Conservation (phyloP, 805 yeast species). For the Debaryomyces castellii region DNA sequence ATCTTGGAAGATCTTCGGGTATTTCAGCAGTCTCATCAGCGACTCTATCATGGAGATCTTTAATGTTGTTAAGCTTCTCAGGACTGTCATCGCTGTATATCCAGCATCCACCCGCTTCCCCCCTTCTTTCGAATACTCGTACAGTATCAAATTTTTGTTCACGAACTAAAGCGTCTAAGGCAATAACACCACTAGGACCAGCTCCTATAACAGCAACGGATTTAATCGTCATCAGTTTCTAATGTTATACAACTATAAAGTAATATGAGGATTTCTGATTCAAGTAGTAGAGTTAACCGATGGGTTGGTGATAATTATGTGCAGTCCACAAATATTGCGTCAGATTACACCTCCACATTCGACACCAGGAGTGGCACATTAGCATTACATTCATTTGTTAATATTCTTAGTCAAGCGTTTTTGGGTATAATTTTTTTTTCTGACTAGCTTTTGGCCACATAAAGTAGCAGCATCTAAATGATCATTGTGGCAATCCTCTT, state of each 20-base stretch:
- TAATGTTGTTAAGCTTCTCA: slow-evolving; percentile 13
- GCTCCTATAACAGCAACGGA: slow-evolving; percentile 48
- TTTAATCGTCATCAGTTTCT: slow-evolving; percentile 9
- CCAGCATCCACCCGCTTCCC: slow-evolving; percentile 46
- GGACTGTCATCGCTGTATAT: slow-evolving; percentile 25
- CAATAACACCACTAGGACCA: slow-evolving; percentile 49
- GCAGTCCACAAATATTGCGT: neutral
- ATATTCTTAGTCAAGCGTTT: too few relatives aligned
- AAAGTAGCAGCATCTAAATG: too few relatives aligned
- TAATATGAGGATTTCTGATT: too few relatives aligned
- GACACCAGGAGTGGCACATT: neutral
- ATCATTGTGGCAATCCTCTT: too few relatives aligned
- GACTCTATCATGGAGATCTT: slow-evolving; percentile 2
- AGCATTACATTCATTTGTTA: too few relatives aligned
- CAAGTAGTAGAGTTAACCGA: too few relatives aligned
- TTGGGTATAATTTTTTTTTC: too few relatives aligned
- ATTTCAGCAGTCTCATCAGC: slow-evolving; percentile 12
- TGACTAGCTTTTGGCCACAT: too few relatives aligned
- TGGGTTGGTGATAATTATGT: too few relatives aligned
- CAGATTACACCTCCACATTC: neutral
- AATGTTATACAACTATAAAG: too few relatives aligned
- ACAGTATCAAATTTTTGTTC: slow-evolving; percentile 33
- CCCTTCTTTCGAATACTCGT: slow-evolving; percentile 41
- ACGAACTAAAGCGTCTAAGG: slow-evolving; percentile 36
- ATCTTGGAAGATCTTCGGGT: slow-evolving; percentile 15